A percentile compares a stretch with the other conserved stretches of the same genome.
Evolutionary conservation across 2,329 filamentous ascomycete species (phyloP).

Genomic region (Teratosphaeriaceae sp.): DNA sequence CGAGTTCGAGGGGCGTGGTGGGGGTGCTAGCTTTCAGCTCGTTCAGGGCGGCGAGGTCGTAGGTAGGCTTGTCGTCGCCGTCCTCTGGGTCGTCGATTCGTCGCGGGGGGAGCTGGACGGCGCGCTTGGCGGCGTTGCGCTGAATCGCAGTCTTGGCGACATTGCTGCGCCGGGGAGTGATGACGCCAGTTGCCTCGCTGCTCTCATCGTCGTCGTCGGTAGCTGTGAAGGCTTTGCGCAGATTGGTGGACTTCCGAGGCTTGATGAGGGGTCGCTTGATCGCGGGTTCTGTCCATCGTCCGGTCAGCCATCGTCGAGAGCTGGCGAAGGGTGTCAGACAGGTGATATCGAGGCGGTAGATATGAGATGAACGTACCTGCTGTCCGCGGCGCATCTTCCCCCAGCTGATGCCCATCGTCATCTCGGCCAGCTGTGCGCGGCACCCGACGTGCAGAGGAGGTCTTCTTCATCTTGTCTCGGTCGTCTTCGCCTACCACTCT

Average conservation of each 20-base stretch:
- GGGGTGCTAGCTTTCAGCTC: conserved; percentile 83
- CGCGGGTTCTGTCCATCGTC: conserved; percentile 36
- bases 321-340: conserved; percentile 18
- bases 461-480: conserved; percentile 59
- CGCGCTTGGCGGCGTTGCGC: conserved; percentile 55
- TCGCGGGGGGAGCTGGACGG: conserved; percentile 43
- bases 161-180: conserved; percentile 56
- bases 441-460: conserved; percentile 54
- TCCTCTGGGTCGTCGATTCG: conserved; percentile 58
- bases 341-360: background rate
- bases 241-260: conserved; percentile 63
- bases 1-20: conserved; percentile 64
- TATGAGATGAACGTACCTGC: too few species aligned
- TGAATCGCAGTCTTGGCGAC: conserved; percentile 60
- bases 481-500: too few species aligned
- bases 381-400: conserved; percentile 12
- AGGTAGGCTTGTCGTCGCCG: conserved; percentile 67
- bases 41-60: conserved; percentile 79
- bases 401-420: conserved; percentile 48
- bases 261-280: conserved; percentile 50
- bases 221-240: conserved; percentile 75
- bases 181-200: conserved; percentile 44
- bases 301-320: conserved; percentile 34
- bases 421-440: conserved; percentile 72
- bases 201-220: conserved; percentile 44